Base-by-base conservation (phyloP, 2,329 filamentous ascomycete genomes). In the Paracorniculantispora psalliotae region DNA sequence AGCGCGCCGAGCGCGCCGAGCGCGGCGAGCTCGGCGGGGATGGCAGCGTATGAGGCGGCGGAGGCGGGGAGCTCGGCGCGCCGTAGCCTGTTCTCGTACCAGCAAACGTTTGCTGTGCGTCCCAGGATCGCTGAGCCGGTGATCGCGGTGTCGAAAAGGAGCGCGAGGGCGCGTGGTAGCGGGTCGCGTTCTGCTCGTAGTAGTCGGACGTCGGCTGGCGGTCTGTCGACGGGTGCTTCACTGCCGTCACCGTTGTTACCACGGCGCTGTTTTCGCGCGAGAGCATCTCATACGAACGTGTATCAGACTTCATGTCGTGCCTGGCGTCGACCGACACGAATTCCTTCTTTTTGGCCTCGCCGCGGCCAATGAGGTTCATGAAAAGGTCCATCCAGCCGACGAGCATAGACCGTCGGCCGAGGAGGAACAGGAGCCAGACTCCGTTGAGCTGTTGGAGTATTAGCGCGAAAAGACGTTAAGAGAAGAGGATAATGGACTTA, bases 271-370 rank as follows among this genome's bases (percentile, higher is more conserved):
- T 76, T 67, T 82, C 81, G 72, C 77, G 78, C 65, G 81, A 83
- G 67, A 92, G 85, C 89, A 92, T 92, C 79, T 92, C 90, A 79
- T 92, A 92, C 72, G 87, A 84, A 76, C 85, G 83, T 71, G 79
- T 79, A 66, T 87, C 84, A 71, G 83, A 81, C 63, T 85, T 85
- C 61, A 81, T 72, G 61, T 84, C 80, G 66, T 76, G 74, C 62
- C 83, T 82, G 49, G 92, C 91, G 69, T 97, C 93, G 48, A 89
- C 87, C 41, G 91, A 96, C 63, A 96, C 89, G 67, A 97, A 97
- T 72, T 97, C 93, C 66, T 85, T 84, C 69, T 88, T 84, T 61
- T 74, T 77, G 4, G 23, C 25, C 3, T 57, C 49, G 15, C 54
- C 54, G 56, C 78, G 75, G 37, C 75, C 73, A 61, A 84, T 74